Base-by-base conservation (phyloP, 257 asterid genomes). In the Nicotiana benthamiana region DNA sequence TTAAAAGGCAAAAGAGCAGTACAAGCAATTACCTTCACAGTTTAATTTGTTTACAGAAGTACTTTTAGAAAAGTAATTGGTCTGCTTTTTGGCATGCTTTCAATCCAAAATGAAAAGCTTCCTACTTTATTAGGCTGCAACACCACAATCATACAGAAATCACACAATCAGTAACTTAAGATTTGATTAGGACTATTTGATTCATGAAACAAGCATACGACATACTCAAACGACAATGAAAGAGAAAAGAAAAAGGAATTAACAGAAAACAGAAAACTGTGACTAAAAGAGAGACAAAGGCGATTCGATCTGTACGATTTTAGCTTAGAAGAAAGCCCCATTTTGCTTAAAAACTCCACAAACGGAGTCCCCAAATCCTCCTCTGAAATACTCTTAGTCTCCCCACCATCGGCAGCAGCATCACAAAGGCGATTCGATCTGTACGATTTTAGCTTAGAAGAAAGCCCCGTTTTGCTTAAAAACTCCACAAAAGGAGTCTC, bases 381-480 rank as follows among this genome's bases (percentile, higher is more conserved):
- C 79, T 89, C 91, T 0, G 93, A 70, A 57, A 95, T 86, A 83
- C 80, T 79, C 15, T 62, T n/a, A n/a, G n/a, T n/a, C n/a, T n/a
- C n/a, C n/a, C n/a, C n/a, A n/a, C n/a, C n/a, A n/a, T n/a, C n/a
- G n/a, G n/a, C n/a, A n/a, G n/a, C n/a, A n/a, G n/a, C n/a, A n/a
- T n/a, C n/a, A n/a, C n/a, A 68, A 68, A 68, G 81, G 80, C 57
- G 77, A 84, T 61, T 83, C 77, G 92, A 87, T 86, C 80, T 51
- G 83, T 95, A 96, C 97, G 91, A 89, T 94, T 90, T 94, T 61
- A 91, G 92, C 92, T 91, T 96, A 81, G 86, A 84, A 26, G 99
- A 91, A 84, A 93, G 85, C 40, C 91, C 94, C 84, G 83, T 79
- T 84, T 88, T 90, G 87, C 84, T 83, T 89, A 96, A 82, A 82